phyloP scores from a whole-genome alignment of 257 asterid species.

The Nyctanthes arbortristis region DNA sequence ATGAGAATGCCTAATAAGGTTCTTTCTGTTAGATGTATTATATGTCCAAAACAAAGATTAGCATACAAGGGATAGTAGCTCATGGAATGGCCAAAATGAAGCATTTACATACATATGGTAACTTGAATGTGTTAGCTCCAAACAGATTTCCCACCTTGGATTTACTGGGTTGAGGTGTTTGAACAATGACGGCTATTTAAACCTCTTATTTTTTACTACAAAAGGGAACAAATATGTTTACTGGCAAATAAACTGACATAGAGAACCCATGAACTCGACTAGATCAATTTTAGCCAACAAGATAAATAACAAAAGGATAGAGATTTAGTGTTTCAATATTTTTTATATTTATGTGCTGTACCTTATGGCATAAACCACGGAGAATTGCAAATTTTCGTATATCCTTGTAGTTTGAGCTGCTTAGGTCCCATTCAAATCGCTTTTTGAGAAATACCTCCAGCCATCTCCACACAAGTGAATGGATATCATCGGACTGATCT shows the following conservation, averaged over 20 bases:
- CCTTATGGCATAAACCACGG: constrained; percentile 97
- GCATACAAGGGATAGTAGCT: neutral
- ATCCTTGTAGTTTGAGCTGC: constrained; percentile 64
- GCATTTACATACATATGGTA: neutral
- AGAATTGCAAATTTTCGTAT: constrained; percentile 82
- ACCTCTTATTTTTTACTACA: neutral
- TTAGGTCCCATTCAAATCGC: constrained; percentile 84
- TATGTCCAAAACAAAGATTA: neutral
- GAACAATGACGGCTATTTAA: neutral
- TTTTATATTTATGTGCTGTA: constrained; percentile 32
- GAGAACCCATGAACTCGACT: neutral
- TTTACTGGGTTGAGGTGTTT: neutral
- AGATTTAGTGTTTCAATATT: neutral
- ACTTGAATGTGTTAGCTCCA: neutral
- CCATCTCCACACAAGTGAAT: constrained; percentile 88
- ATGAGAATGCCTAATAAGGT: neutral
- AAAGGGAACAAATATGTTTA: neutral
- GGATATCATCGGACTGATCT: constrained; percentile 51
- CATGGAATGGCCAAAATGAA: neutral
- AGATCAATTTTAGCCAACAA: neutral
- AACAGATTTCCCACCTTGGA: neutral
- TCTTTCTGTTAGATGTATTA: neutral
- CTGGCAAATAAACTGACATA: neutral
- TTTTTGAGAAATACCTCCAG: constrained; percentile 79
- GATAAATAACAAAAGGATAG: neutral